Evolutionary conservation across 164 flowering plant species (phyloP).

Genomic region (Aristolochia californica): DNA sequence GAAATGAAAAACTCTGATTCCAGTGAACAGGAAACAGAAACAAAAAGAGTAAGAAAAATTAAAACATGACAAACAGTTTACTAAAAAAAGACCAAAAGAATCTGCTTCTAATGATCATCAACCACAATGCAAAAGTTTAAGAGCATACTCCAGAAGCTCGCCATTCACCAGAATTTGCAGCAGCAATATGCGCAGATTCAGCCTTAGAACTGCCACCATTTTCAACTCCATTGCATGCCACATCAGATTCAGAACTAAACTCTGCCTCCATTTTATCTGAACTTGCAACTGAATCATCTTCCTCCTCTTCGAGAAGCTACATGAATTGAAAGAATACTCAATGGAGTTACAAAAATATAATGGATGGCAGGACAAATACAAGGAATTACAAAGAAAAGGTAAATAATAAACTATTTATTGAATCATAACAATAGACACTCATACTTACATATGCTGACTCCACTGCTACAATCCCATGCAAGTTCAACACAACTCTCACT

Average conservation of each 20-base stretch:
- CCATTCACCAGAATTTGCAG: constrained; percentile 26
- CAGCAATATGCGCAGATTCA: constrained; percentile 16
- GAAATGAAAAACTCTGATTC: too few species aligned
- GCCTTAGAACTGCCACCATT: constrained; percentile 21
- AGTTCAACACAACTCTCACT: constrained; percentile 56
- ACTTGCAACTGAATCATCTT: constrained; percentile 18
- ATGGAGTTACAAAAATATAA: constrained; percentile 3
- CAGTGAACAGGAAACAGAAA: too few species aligned
- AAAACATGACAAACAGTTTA: too few species aligned
- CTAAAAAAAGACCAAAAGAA: too few species aligned
- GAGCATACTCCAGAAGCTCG: constrained; percentile 6
- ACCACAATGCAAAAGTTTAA: background rate
- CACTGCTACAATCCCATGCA: constrained; percentile 66
- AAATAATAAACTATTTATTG: background rate
- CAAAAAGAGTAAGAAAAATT: too few species aligned
- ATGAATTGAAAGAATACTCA: constrained; percentile 5
- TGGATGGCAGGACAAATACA: background rate
- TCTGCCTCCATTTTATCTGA: constrained; percentile 29
- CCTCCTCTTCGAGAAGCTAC: constrained; percentile 54
- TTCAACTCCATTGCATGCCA: constrained; percentile 26
- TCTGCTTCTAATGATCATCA: background rate
- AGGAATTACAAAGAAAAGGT: background rate
- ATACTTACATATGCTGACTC: constrained; percentile 64
- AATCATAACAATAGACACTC: background rate
- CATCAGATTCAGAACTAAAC: constrained; percentile 18